These are phyloP conservation scores for Nigrograna mackinnonii DNA, from an alignment of 2,329 filamentous ascomycete species.

Conservation along the genomic window DNA sequence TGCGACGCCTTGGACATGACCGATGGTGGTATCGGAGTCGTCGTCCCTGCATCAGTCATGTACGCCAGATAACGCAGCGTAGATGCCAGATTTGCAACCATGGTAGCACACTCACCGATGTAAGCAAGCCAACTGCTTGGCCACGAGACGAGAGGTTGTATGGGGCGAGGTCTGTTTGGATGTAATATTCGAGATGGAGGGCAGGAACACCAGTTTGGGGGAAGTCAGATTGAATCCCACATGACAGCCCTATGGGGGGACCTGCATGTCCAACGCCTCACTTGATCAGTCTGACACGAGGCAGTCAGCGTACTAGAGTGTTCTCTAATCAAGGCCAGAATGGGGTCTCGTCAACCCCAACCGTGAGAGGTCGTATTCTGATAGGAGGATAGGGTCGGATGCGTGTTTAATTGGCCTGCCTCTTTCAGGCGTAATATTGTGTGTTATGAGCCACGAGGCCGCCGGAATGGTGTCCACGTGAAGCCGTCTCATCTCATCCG, in stretches of 20 bases:
- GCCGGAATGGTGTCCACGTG: neutral
- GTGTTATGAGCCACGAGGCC: too few species aligned
- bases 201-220: too few species aligned
- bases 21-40: neutral
- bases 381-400: too few species aligned
- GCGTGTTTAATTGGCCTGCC: too few species aligned
- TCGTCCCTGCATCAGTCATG: conserved; percentile 8
- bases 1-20: too few species aligned
- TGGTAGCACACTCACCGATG: conserved; percentile 16
- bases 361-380: too few species aligned
- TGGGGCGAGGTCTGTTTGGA: too few species aligned
- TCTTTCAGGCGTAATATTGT: too few species aligned
- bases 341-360: too few species aligned
- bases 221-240: neutral
- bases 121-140: conserved; percentile 11
- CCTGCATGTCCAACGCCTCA: conserved; percentile 13
- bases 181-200: too few species aligned
- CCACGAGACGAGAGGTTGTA: conserved; percentile 13
- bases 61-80: conserved; percentile 5
- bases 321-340: neutral
- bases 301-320: conserved; percentile 15
- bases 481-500: neutral
- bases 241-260: conserved; percentile 6
- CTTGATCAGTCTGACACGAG: conserved; percentile 17
- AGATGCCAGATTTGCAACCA: conserved; percentile 2